Evolutionary conservation across 2,329 filamentous ascomycete species (phyloP).

Genomic region (Colletotrichum liaoningense): DNA sequence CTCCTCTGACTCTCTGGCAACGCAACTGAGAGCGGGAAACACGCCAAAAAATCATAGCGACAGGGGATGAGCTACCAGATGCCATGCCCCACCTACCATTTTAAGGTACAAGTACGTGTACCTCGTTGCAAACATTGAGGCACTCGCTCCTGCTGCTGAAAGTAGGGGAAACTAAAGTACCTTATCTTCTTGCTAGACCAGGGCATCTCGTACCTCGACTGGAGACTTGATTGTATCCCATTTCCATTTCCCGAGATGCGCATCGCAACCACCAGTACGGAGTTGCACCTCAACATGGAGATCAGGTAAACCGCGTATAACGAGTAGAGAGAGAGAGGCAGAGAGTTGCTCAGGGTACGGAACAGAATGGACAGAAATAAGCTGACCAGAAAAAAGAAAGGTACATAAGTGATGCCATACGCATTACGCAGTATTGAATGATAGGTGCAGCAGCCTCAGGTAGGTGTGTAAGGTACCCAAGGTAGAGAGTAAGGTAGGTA

Average conservation of each 20-base stretch:
- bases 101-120: neutral
- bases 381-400: neutral
- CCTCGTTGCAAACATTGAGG: neutral
- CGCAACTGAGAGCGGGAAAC: conserved; percentile 17
- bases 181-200: neutral
- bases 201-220: neutral
- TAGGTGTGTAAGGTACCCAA: too few relatives aligned
- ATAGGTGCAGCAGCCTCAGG: too few relatives aligned
- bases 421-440: neutral
- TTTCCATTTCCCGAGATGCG: neutral
- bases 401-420: too few relatives aligned
- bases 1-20: conserved; percentile 2
- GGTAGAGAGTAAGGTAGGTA: neutral
- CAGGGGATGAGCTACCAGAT: conserved; percentile 29
- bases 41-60: conserved; percentile 12
- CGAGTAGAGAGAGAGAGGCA: neutral
- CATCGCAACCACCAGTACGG: neutral
- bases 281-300: neutral
- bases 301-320: too few relatives aligned
- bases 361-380: neutral
- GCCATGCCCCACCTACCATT: conserved; percentile 7
- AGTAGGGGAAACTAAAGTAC: neutral
- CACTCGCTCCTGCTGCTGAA: neutral
- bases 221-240: neutral
- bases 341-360: neutral